Percentiles rank a stretch among this genome's conserved stretches.
phyloP scores from a whole-genome alignment of 306 rosid species.

The Citrullus colocynthis region DNA sequence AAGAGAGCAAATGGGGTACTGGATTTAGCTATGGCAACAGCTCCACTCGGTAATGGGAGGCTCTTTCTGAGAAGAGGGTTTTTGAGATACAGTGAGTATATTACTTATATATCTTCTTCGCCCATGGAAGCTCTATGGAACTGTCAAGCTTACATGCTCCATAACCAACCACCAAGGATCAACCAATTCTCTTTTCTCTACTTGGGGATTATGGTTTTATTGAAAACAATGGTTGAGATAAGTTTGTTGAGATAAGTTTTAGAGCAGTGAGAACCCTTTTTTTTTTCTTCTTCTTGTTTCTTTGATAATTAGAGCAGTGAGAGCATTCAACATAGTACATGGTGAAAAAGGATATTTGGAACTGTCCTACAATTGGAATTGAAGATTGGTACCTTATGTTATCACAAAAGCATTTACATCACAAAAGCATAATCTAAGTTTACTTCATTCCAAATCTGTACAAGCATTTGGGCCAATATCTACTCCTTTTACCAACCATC shows the following conservation, averaged over 20 bases:
- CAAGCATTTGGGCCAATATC: not conserved
- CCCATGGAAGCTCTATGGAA: not conserved
- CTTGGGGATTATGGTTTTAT: not conserved
- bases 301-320: not conserved
- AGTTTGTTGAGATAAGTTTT: not conserved
- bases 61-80: not conserved
- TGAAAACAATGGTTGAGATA: not conserved
- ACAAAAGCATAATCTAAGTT: not conserved
- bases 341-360: not conserved
- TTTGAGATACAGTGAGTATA: not conserved
- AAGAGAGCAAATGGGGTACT: not conserved
- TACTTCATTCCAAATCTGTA: not conserved
- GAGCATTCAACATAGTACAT: not conserved
- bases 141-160: not conserved
- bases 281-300: too few species aligned
- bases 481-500: not conserved
- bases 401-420: too few species aligned
- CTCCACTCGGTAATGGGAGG: not conserved
- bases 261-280: not conserved
- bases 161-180: not conserved
- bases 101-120: not conserved
- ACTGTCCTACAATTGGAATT: not conserved
- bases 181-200: not conserved
- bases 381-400: not conserved
- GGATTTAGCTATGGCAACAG: not conserved